Evolutionary conservation across 176 grass and related monocot species (phyloP), one percentile per base, ranked within the genome.

Genomic region (Thalia dealbata): DNA sequence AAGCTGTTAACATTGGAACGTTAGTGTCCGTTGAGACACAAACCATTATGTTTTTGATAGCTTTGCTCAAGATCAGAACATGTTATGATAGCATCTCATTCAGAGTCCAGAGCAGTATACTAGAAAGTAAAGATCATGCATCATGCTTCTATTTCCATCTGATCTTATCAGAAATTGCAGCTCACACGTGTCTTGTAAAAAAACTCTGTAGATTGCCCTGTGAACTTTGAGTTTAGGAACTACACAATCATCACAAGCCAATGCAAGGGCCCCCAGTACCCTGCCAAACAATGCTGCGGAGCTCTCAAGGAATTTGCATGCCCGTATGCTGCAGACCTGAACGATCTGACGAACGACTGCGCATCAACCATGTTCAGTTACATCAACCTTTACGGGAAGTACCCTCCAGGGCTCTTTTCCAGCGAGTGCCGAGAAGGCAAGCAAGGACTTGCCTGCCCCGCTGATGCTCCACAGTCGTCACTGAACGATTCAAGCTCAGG

Each of bases 341-440:
- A 72, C 52, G 70, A 72, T 52, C 0, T 30, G 50, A 54, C 24
- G 6, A 72, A 35, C 14, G 16, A 72, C 14, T 72, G 70, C 29
- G 48, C 70, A 21, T 11, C 70, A 12, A 72, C 16, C 70, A 55
- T 72, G 70, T 72, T 72, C 70, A 72, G 16, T 54, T 72, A 72
- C 70, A 72, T 72, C 45, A 72, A 55, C 48, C 48, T 72, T 23
- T 11, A 72, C 16, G 70, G 70, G 7, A 28, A 22, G 2, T 72
- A 72, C 48, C 70, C 70, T 25, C 70, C 70, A 10, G 70, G 70
- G 5, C 42, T 72, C 15, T 72, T 72, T 19, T 2, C 70, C 24
- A 72, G 70, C 16, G 70, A 72, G 15, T 72, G 70, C 70, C 70
- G 15, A 11, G 70, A 72, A 52, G 46, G 24, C 46, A 72, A 72